Percentiles rank a stretch among this genome's conserved stretches.
These are phyloP conservation scores for Kwoniella sp. DNA, from an alignment of 768 basidiomycete genomes.

Conservation along the genomic window DNA sequence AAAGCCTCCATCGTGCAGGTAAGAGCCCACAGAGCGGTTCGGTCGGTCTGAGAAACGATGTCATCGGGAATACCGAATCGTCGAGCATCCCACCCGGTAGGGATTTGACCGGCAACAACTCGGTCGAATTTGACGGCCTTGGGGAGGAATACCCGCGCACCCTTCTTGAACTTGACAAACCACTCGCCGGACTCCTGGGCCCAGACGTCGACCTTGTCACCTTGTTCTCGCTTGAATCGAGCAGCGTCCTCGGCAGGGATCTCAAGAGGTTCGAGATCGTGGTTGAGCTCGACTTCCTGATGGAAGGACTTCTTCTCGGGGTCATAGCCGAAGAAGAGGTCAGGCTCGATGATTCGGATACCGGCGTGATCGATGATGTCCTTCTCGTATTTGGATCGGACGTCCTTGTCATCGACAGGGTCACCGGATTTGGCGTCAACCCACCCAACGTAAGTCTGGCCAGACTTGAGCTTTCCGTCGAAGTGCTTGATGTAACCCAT, in stretches of 20 bases:
- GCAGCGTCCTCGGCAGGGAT: constrained; percentile 85
- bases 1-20: constrained; percentile 93
- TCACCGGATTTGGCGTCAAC: constrained; percentile 90
- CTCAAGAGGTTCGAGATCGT: constrained; percentile 95
- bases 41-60: constrained; percentile 90
- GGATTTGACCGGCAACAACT: constrained; percentile 91
- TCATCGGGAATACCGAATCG: constrained; percentile 97
- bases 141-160: constrained; percentile 86
- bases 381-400: constrained; percentile 89
- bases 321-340: constrained; percentile 96
- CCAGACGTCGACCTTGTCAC: constrained; percentile 95
- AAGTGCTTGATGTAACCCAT: constrained; percentile 99
- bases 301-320: constrained; percentile 97
- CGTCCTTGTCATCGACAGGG: constrained; percentile 97
- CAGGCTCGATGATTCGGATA: constrained; percentile 93
- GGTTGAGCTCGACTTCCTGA: constrained; percentile 93
- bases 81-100: constrained; percentile 95
- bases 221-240: constrained; percentile 95
- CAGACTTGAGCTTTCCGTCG: constrained; percentile 91
- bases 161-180: constrained; percentile 99
- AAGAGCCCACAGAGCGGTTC: constrained; percentile 86
- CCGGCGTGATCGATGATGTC: constrained; percentile 89
- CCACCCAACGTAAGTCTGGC: constrained; percentile 94
- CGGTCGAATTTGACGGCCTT: constrained; percentile 95
- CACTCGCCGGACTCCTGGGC: constrained; percentile 87